Percentiles rank a stretch among this genome's conserved stretches.
Evolutionary conservation across 2,329 filamentous ascomycete species (phyloP).

Genomic region (Hansfordia pulvinata): DNA sequence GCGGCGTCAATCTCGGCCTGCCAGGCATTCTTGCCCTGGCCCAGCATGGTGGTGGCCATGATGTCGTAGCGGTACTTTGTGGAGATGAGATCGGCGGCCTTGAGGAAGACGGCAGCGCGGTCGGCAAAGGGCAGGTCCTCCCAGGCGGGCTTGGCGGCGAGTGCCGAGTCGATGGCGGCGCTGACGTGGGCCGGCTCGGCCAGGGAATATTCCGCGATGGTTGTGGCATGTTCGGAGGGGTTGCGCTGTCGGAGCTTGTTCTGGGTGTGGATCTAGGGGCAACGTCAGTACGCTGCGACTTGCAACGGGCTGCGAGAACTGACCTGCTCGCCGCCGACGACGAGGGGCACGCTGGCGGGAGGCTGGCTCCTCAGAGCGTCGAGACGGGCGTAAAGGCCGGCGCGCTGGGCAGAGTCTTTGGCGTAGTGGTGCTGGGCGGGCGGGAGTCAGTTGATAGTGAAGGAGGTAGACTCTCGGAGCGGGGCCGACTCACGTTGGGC

Average conservation of each 20-base stretch:
- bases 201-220: slow-evolving; percentile 74
- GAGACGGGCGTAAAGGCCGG: slow-evolving; percentile 62
- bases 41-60: slow-evolving; percentile 24
- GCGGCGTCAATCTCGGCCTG: slow-evolving; percentile 23
- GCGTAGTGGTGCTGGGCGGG: slow-evolving; percentile 65
- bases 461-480: too few species aligned
- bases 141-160: slow-evolving; percentile 80
- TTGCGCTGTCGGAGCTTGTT: slow-evolving; percentile 60
- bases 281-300: background rate
- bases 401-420: slow-evolving; percentile 69
- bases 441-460: background rate
- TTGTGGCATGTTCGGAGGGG: slow-evolving; percentile 64
- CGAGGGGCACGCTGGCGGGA: slow-evolving; percentile 67
- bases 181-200: slow-evolving; percentile 66
- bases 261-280: slow-evolving; percentile 48
- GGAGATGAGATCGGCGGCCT: slow-evolving; percentile 76
- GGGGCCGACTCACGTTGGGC: slow-evolving; percentile 61
- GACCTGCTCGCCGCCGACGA: slow-evolving; percentile 74
- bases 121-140: slow-evolving; percentile 79
- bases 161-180: slow-evolving; percentile 68
- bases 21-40: slow-evolving; percentile 25
- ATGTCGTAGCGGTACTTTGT: slow-evolving; percentile 15
- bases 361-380: slow-evolving; percentile 53
- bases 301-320: slow-evolving; percentile 9
- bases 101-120: slow-evolving; percentile 85